Evolutionary conservation across 1,284 basidiomycete genomes (phyloP).

Genomic region (Phylloboletellus chloephorus): DNA sequence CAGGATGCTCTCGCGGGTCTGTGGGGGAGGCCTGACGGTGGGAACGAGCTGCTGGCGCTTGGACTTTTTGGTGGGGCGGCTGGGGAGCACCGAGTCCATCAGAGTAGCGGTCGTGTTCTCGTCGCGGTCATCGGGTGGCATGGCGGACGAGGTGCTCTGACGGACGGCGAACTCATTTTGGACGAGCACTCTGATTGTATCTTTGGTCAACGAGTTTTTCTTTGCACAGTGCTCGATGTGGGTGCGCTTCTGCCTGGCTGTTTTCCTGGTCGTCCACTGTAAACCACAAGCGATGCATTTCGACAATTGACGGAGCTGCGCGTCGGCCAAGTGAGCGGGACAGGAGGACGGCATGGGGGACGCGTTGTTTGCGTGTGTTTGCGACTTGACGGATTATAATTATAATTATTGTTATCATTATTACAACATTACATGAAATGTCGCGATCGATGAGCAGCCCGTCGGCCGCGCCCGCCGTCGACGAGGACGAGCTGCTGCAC

Average conservation of each 20-base stretch:
- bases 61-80: conserved; percentile 41
- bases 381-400: no score
- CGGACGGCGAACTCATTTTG: conserved; percentile 40
- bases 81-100: conserved; percentile 50
- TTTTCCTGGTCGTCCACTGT: conserved; percentile 65
- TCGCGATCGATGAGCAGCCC: conserved; percentile 21
- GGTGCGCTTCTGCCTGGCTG: conserved; percentile 49
- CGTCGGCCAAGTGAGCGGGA: conserved; percentile 38
- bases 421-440: no score
- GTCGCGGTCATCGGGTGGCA: background rate
- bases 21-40: conserved; percentile 43
- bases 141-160: conserved; percentile 6
- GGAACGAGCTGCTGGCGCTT: conserved; percentile 38
- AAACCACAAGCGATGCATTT: conserved; percentile 63
- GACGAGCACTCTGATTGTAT: conserved; percentile 52
- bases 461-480: conserved; percentile 34
- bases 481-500: conserved; percentile 57
- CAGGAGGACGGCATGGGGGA: conserved; percentile 24
- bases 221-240: conserved; percentile 67
- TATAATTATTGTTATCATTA: no score
- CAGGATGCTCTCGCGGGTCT: conserved; percentile 50
- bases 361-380: conserved; percentile 33
- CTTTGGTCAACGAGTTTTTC: conserved; percentile 48
- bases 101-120: conserved; percentile 38
- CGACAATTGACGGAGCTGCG: conserved; percentile 42